Evolutionary conservation across 257 asterid genomes (phyloP).

Genomic region (Linderniella brevidens): DNA sequence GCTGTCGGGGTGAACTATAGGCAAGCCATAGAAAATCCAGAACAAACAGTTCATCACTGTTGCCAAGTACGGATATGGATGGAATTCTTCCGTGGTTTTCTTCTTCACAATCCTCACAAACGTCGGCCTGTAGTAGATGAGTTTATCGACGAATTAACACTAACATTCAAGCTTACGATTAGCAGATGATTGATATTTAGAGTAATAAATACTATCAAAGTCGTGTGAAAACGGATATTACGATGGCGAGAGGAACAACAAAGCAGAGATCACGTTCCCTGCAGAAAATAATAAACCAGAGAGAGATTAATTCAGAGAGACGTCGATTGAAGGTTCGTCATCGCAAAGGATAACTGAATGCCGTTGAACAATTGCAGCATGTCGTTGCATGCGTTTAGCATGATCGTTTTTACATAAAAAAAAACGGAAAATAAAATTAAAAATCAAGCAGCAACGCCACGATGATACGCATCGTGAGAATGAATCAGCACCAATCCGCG

Average conservation of each 20-base stretch:
- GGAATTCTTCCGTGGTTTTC: slow-evolving; percentile 44
- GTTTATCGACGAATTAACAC: too few relatives aligned
- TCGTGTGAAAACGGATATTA: slow-evolving; percentile 1
- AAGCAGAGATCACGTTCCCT: slow-evolving; percentile 18
- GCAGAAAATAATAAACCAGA: neutral
- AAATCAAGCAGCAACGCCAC: too few relatives aligned
- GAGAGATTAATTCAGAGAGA: neutral
- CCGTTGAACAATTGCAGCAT: neutral
- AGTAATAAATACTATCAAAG: neutral
- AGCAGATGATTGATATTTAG: neutral
- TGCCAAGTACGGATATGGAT: slow-evolving; percentile 52
- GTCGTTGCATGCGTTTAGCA: too few relatives aligned
- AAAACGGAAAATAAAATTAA: too few relatives aligned
- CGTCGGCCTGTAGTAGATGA: slow-evolving; percentile 33
- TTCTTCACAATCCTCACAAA: slow-evolving; percentile 29
- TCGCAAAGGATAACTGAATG: neutral
- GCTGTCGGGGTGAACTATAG: slow-evolving; percentile 43
- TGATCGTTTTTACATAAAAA: too few relatives aligned
- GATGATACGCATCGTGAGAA: too few relatives aligned
- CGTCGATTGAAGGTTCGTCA: neutral
- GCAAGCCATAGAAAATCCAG: slow-evolving; percentile 61
- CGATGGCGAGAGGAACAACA: slow-evolving; percentile 16
- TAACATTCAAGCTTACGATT: slow-evolving; percentile 8
- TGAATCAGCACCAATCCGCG: too few relatives aligned
- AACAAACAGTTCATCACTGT: slow-evolving; percentile 38